Evolutionary conservation across 2,329 filamentous ascomycete genomes (phyloP).

Genomic region (Trichocomaceae sp.): DNA sequence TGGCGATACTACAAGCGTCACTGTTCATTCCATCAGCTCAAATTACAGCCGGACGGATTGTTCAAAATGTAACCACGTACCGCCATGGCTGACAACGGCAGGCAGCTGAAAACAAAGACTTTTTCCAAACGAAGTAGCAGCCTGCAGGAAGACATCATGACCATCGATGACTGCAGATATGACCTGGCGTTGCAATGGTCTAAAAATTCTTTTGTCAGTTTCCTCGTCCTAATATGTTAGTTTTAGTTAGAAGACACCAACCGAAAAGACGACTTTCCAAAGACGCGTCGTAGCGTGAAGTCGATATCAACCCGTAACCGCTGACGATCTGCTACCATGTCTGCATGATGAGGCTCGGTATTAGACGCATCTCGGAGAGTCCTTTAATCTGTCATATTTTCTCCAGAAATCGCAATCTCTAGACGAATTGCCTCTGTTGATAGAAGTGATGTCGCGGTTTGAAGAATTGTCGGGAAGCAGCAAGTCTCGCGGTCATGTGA

Average conservation of each 20-base stretch:
- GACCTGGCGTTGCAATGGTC: constrained; percentile 80
- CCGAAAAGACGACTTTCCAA: constrained; percentile 68
- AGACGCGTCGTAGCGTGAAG: constrained; percentile 66
- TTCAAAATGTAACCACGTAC: constrained; percentile 44
- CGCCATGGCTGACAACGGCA: constrained; percentile 78
- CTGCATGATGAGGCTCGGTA: constrained; percentile 18
- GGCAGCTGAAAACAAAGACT: constrained; percentile 89
- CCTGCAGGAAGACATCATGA: constrained; percentile 89
- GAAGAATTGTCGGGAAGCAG: too few relatives aligned
- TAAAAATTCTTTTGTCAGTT: constrained; percentile 27
- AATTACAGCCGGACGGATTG: not conserved
- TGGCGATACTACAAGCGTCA: constrained; percentile 86
- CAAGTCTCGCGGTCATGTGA: constrained; percentile 11
- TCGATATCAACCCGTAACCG: constrained; percentile 54
- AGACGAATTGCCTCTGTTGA: not conserved
- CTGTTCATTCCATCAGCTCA: constrained; percentile 37
- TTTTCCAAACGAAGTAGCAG: constrained; percentile 70
- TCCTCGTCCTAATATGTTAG: not conserved
- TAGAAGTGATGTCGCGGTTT: not conserved
- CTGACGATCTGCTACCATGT: constrained; percentile 22
- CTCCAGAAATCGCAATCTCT: not conserved
- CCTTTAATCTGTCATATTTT: not conserved
- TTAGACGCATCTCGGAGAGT: constrained; percentile 1
- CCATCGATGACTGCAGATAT: constrained; percentile 73
- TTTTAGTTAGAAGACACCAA: constrained; percentile 29